Percentiles rank a stretch among this genome's conserved stretches.
Conservation (phyloP, 139 green algal genomes). For the Chlorella ohadii region DNA sequence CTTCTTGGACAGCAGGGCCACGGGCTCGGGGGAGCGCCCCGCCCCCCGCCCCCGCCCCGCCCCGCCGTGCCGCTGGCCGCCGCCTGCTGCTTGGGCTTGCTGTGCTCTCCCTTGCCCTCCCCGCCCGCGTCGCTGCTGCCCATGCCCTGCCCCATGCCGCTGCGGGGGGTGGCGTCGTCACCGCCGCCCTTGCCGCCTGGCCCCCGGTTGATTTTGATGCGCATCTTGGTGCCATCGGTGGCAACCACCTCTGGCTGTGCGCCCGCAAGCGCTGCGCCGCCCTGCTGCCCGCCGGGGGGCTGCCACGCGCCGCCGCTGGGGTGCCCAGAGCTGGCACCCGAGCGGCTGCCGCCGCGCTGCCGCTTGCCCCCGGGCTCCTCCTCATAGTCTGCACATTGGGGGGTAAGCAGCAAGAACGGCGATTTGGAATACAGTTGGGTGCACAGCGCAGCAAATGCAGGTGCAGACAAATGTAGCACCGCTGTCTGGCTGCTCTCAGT, state of each 20-base stretch:
- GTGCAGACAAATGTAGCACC: too few relatives aligned
- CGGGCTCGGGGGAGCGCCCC: neutral
- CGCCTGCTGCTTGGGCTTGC: neutral
- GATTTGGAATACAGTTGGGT: too few relatives aligned
- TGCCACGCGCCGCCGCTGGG: neutral
- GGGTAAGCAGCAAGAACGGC: too few relatives aligned
- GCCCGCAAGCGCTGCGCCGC: neutral
- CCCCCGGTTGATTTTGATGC: constrained; percentile 22
- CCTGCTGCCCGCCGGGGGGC: neutral
- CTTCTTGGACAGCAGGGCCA: constrained; percentile 28
- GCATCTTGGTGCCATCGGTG: neutral
- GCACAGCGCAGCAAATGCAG: too few relatives aligned
- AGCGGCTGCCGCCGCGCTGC: constrained; percentile 6
- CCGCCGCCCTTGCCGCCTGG: neutral
- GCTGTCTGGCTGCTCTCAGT: too few relatives aligned
- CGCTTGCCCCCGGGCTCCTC: neutral
- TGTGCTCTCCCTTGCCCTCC: too few relatives aligned
- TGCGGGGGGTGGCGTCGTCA: neutral
- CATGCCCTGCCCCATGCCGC: constrained; percentile 10
- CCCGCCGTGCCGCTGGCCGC: neutral
- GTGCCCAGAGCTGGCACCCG: neutral
- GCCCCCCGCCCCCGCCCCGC: neutral
- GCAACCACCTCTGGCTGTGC: neutral
- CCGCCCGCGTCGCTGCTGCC: neutral
- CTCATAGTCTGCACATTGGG: neutral